Evolutionary conservation across 2,329 filamentous ascomycete genomes (phyloP), one percentile per base, ranked within the genome.

Genomic region (Elsinoe ampelina): DNA sequence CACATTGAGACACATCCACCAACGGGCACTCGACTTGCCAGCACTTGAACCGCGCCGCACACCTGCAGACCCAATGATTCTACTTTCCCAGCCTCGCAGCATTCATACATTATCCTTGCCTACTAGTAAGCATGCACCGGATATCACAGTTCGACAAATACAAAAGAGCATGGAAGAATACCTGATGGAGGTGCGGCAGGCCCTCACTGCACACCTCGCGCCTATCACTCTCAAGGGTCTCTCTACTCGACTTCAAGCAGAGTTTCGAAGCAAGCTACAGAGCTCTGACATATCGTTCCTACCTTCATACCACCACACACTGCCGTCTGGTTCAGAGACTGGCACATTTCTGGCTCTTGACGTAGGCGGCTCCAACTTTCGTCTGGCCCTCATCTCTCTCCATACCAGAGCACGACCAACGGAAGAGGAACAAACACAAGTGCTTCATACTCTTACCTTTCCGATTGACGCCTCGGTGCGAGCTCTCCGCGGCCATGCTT

Each of bases 361-460:
- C 63, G 80, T 85, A 17, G 82, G 82, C 32, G 82, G 82, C 65
- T 84, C 82, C 13, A 85, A 81, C 1, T 82, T 85, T 63, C 77
- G 82, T 7, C 77, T 84, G 38, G 82, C 81, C 22, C 68, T 84
- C 59, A 77, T 85, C 30, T 73, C 82, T 60, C 67, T 85, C 52
- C 67, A 67, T 57, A 80, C 80, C 32, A 73, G 74, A 55, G 64
- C 70, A 6, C 65, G 70, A n/a, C 71, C 69, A 32, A 65, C 67
- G 5, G 61, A 62, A 47, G 63, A 66, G 60, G 71, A 72, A 58
- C 70, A 72, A 59, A 77, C 84, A 74, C 73, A 74, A 58, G 81
- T 84, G 57, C 69, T 79, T 54, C 73, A 73, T 58, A 80, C 81
- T 68, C 72, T 75, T 36, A 77, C 74, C 43, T 80, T 76, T 62